phyloP scores from a whole-genome alignment of 2,329 filamentous ascomycete genomes.

The Fusarium fujikuroi region DNA sequence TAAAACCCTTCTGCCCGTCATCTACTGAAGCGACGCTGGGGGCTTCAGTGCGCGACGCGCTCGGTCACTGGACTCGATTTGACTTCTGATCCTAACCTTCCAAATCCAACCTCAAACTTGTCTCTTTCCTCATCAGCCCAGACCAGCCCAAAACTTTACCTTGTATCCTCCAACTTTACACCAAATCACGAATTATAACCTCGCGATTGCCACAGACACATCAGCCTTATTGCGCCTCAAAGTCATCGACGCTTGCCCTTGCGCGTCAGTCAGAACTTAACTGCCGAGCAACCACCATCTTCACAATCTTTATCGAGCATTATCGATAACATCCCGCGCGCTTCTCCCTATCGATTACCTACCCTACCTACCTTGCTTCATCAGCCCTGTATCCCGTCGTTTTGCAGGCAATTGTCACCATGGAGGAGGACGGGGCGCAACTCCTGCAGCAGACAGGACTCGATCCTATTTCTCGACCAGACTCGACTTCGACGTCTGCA shows the following conservation, averaged over 20 bases:
- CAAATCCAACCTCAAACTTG: background rate
- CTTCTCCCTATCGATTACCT: background rate
- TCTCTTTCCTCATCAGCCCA: constrained; percentile 9
- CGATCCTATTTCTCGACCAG: constrained; percentile 62
- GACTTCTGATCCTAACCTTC: constrained; percentile 25
- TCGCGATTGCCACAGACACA: background rate
- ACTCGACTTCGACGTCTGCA: constrained; percentile 60
- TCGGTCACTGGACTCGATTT: constrained; percentile 16
- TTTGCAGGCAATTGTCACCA: background rate
- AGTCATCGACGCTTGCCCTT: background rate
- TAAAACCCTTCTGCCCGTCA: constrained; percentile 27
- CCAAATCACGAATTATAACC: background rate
- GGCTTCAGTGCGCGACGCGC: constrained; percentile 28
- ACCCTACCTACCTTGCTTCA: background rate
- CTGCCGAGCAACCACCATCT: background rate
- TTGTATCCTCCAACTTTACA: background rate
- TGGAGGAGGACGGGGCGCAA: constrained; percentile 61
- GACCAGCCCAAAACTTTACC: background rate
- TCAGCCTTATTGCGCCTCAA: background rate
- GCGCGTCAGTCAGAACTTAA: constrained; percentile 13
- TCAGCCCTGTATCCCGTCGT: background rate
- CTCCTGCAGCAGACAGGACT: constrained; percentile 52
- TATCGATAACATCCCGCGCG: constrained; percentile 11
- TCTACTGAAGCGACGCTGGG: background rate
- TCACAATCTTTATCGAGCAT: constrained; percentile 3